Conservation (phyloP, 2,329 filamentous ascomycete genomes). For the Beauveria brongniartii region DNA sequence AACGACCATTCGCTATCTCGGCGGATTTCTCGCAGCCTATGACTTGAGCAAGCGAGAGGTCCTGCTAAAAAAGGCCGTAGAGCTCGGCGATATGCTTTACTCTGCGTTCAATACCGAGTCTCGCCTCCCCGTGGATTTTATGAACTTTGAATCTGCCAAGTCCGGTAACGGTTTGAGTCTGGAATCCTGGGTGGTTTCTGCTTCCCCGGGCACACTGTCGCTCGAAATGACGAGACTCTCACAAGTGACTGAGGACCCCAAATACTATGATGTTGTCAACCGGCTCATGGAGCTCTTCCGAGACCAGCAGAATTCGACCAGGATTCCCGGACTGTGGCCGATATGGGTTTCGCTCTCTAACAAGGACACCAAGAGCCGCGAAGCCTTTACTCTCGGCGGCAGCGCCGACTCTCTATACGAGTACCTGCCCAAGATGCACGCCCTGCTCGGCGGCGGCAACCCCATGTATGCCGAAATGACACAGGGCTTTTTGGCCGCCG, state of each 20-base stretch:
- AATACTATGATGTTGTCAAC: conserved; percentile 66
- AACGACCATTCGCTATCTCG: conserved; percentile 63
- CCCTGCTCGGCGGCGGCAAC: conserved; percentile 47
- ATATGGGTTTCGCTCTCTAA: conserved; percentile 50
- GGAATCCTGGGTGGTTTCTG: conserved; percentile 32
- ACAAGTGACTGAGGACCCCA: conserved; percentile 62
- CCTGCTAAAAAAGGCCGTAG: conserved; percentile 53
- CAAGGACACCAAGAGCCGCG: conserved; percentile 30
- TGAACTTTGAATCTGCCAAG: conserved; percentile 34
- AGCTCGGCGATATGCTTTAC: conserved; percentile 57
- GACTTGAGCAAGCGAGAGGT: conserved; percentile 51
- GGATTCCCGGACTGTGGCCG: conserved; percentile 67
- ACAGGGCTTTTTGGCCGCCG: conserved; percentile 41
- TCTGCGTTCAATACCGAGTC: conserved; percentile 61
- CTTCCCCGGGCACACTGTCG: conserved; percentile 54
- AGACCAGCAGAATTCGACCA: conserved; percentile 55
- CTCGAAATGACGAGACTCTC: conserved; percentile 67
- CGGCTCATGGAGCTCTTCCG: conserved; percentile 61
- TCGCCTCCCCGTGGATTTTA: conserved; percentile 50
- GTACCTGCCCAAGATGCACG: conserved; percentile 36
- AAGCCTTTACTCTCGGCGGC: conserved; percentile 29
- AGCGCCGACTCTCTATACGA: conserved; percentile 35
- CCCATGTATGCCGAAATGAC: conserved; percentile 47
- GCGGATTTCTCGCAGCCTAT: conserved; percentile 61
- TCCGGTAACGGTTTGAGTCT: conserved; percentile 25